phyloP scores from a whole-genome alignment of 2,329 filamentous ascomycete species.

The Leptographium radiaticola region DNA sequence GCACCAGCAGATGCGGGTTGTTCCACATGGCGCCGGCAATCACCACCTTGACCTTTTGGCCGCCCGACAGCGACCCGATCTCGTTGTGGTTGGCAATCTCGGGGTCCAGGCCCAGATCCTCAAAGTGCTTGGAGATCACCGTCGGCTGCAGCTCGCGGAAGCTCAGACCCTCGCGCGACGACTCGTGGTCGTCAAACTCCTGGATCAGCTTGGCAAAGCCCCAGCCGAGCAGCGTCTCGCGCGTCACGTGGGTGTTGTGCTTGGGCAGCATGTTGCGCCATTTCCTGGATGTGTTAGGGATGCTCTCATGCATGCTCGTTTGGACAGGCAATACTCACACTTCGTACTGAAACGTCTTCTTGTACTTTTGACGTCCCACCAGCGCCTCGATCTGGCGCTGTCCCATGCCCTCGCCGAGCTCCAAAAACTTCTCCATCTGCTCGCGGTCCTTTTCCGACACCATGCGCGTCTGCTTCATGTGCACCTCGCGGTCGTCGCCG shows the following conservation, averaged over 20 bases:
- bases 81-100: slow-evolving; percentile 99
- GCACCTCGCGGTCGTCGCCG: slow-evolving; percentile 90
- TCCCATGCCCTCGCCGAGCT: slow-evolving; percentile 72
- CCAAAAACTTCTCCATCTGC: slow-evolving; percentile 85
- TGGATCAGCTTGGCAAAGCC: slow-evolving; percentile 92
- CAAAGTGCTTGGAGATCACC: slow-evolving; percentile 94
- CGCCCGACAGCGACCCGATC: slow-evolving; percentile 88
- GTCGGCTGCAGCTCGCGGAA: slow-evolving; percentile 89
- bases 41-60: slow-evolving; percentile 98
- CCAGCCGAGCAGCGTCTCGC: slow-evolving; percentile 74
- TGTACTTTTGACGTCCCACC: slow-evolving; percentile 95
- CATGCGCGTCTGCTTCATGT: slow-evolving; percentile 93
- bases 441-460: slow-evolving; percentile 72
- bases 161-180: slow-evolving; percentile 93
- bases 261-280: slow-evolving; percentile 85
- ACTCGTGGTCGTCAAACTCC: slow-evolving; percentile 97
- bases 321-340: too few species aligned
- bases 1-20: slow-evolving; percentile 91
- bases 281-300: slow-evolving; percentile 47
- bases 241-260: slow-evolving; percentile 82
- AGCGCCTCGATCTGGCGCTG: slow-evolving; percentile 69
- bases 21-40: slow-evolving; percentile 97
- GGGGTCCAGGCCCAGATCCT: slow-evolving; percentile 88
- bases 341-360: slow-evolving; percentile 99
- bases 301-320: too few species aligned